Conservation (phyloP, 192 early-diverging fungal species). For the Physocladia obscura region DNA sequence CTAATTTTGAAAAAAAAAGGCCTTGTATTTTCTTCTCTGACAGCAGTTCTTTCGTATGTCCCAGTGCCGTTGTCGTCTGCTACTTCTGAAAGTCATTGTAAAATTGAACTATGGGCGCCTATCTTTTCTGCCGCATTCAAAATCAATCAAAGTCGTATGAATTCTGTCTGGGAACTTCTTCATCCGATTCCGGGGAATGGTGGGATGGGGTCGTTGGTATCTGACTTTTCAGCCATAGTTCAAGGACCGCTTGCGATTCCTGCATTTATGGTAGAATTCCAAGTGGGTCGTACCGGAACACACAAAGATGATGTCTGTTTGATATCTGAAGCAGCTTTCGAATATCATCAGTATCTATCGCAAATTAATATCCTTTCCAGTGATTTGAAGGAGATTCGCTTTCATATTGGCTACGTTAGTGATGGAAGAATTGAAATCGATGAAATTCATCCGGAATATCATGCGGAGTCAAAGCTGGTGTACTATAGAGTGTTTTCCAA, state of each 20-base stretch:
- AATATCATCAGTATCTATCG: conserved; percentile 1
- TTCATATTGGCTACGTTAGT: neutral
- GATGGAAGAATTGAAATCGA: neutral
- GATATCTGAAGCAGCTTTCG: neutral
- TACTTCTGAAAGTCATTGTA: neutral
- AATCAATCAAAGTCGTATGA: neutral
- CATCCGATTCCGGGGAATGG: neutral
- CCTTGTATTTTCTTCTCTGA: too few species aligned
- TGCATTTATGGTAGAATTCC: neutral
- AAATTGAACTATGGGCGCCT: neutral
- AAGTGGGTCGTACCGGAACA: neutral
- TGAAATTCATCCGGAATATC: neutral
- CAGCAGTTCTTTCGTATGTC: too few species aligned
- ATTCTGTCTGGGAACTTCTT: neutral
- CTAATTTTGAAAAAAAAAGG: neutral
- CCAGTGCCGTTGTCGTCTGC: too few species aligned
- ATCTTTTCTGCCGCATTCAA: neutral
- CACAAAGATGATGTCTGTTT: conserved; percentile 1
- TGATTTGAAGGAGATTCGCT: too few species aligned
- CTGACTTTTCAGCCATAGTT: neutral
- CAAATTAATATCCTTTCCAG: too few species aligned
- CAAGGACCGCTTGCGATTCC: neutral
- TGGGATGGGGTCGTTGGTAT: neutral
- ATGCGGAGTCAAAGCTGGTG: neutral
- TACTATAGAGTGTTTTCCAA: neutral